Base-by-base conservation (phyloP, 2,329 filamentous ascomycete genomes). In the Zopfia rhizophila region DNA sequence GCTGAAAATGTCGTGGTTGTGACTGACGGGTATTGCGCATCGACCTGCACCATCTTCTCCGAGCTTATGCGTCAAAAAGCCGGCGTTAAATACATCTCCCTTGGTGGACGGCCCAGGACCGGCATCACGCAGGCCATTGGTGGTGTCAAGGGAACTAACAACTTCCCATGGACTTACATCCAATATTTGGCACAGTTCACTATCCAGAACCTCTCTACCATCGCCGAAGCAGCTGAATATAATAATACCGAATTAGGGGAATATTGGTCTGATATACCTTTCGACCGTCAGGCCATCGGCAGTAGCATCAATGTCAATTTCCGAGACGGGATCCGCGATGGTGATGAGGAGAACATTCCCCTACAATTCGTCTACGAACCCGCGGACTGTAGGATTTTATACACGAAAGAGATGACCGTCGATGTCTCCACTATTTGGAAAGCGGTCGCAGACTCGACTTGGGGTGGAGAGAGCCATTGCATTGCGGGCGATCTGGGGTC, bases 351-450 rank as follows among this genome's bases (percentile, higher is more conserved):
- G 3, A 58, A 75, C 14, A 69, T 73, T 0, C 79, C 84, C n/a
- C 61, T 81, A 10, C 85, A 89, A 43, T 88, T 87, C 59, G 70
- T 81, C 3, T 83, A 84, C 51, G 80, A 86, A 59, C 74, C 82
- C 1, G 78, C 85, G 0, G 82, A 87, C 56, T 88, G 85, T 60
- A 75, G 83, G 3, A 70, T 87, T 17, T 82, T 81, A 56, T 86
- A 81, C 52, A 88, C 85, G 0, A 68, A 76, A 36, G 70, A 76
- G 6, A 86, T 84, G 70, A 69, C 82, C 12, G 69, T 75, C 10
- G 75, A 84, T 48, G 74, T 81, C 2, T 75, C 75, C 2, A 75
- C 72, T 6, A 72, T 82, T 18, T 87, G 85, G 85, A 75, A 74
- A 40, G 73, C 73, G 7, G 68, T 61, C 29, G 68, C 66, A 12